Base-by-base conservation (phyloP, 768 basidiomycete species). In the Hygrocybe punicea region DNA sequence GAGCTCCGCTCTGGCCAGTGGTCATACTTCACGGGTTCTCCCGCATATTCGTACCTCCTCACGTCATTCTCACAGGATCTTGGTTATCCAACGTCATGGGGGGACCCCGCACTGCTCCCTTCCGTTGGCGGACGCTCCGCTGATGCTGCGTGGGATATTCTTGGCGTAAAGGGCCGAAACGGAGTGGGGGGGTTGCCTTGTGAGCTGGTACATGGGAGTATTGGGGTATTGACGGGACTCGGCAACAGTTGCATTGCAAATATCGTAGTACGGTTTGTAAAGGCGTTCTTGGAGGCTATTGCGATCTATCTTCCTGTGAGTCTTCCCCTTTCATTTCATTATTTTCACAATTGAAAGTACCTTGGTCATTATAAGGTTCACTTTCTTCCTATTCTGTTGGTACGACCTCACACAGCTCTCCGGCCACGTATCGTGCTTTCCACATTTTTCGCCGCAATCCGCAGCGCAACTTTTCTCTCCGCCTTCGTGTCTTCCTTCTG, bases 181-280 rank as follows among this genome's bases (percentile, higher is more conserved):
- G 78, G 81, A 3, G 65, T 87, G 3, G 90, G 88, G 2, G 90
- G 90, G 2, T 59, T 91, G 6, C 90, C 90, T 2, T 92, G 90
- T 62, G 85, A 90, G 64, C 62, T 91, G 3, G 80, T 91, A 1
- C 90, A 92, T 62, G 83, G 81, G 9, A 68, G 74, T n/a, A 71
- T 83, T 36, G 80, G 80, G 34, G 64, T 73, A 19, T 73, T 63
- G 17, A 62, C 81, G 14, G 80, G 81, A 10, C 69, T 85, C 4
- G 76, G 76, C 25, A 11, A 51, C n/a, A 86, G 82, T 62, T 91
- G 90, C 64, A 73, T 76, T 0, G 77, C 78, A 34, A 91, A 91
- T 65, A 75, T 80, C 2, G 61, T 60, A 0, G 66, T 86, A 46
- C 76, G 90, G 55, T 80, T 80, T 13, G 47, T 74, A 11, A 76